A percentile compares a stretch with the other conserved stretches of the same genome.
Conservation (phyloP, 129 eudicot genomes). For the Rutidosis leptorrhynchoides region DNA sequence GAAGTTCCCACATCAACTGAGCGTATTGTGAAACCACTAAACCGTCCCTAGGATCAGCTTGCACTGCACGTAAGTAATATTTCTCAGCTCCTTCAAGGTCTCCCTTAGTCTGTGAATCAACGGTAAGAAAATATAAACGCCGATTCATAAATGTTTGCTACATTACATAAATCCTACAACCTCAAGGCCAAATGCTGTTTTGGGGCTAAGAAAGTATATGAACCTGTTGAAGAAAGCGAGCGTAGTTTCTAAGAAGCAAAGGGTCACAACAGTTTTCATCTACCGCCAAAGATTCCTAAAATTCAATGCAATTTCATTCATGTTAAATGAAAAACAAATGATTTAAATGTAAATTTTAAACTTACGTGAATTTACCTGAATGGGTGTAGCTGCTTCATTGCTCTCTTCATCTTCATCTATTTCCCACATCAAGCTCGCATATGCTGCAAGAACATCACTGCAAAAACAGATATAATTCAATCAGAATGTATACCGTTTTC, state of each 20-base stretch:
- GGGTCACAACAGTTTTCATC: constrained; percentile 45
- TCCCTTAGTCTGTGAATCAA: constrained; percentile 52
- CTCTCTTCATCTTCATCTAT: constrained; percentile 48
- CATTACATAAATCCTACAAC: neutral
- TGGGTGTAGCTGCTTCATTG: constrained; percentile 26
- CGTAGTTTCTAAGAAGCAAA: constrained; percentile 51
- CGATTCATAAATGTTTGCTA: neutral
- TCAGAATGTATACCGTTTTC: constrained; percentile 7
- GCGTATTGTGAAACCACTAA: constrained; percentile 53
- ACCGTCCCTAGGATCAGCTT: constrained; percentile 49
- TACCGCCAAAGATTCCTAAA: constrained; percentile 29
- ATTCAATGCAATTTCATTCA: neutral
- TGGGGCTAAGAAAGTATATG: constrained; percentile 3
- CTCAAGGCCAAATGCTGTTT: neutral
- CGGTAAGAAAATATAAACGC: neutral
- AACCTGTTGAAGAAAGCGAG: constrained; percentile 61
- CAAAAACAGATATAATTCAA: constrained; percentile 17
- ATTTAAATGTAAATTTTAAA: neutral
- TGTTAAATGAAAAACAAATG: neutral
- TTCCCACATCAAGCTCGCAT: constrained; percentile 90
- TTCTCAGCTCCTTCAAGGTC: constrained; percentile 61
- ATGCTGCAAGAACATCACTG: constrained; percentile 80
- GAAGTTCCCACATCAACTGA: constrained; percentile 61
- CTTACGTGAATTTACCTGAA: constrained; percentile 32
- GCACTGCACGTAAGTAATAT: constrained; percentile 52